Base-by-base conservation (phyloP, 768 basidiomycete species). In the Phylloporus arenicola region DNA sequence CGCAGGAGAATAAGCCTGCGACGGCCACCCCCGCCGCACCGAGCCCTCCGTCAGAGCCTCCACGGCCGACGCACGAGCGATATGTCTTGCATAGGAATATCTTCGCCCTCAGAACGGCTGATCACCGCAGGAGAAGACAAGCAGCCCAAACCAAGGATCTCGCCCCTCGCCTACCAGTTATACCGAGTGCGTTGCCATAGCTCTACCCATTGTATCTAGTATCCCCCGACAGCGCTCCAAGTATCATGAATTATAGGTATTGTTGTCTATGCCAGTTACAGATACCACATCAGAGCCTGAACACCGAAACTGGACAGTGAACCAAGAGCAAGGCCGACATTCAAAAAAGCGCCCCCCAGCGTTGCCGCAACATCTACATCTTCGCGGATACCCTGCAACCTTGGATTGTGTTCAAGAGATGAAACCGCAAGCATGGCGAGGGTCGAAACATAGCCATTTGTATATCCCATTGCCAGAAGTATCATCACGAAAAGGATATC, bases 301-400 rank as follows among this genome's bases (percentile, higher is more conserved):
- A 94, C 88, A 3, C 74, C 87, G 65, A 96, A 95, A 67, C 91
- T 94, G 24, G 75, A 72, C 42, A 89, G 62, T 62, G 91, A 91
- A 3, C 93, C 93, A 1, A 80, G 43, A 13, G 79, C 80, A 46
- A 95, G 70, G 5, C 92, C 92, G 5, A 80, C 83, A 2, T 88
- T 84, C 4, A 92, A 64, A 54, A 79, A 88, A 69, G 93, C 92
- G 56, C 78, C 83, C 5, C 82, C 81, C 12, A 95, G 75, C 0
- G 87, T 88, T 5, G 91, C 92, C 4, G 90, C 90, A 11, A 87
- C 75, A 60, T 94, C 92, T 20, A 92, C 86, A 59, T 94, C 88
- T 52, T 88, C 84, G 43, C 74, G 73, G 39, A 79, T 72, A 7
- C 85, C 84, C 56, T 80, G 76, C 44, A 94, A 67, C 38, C 76